Evolutionary conservation across 352 stramenopile species (phyloP), one percentile per base, ranked within the genome.

Genomic region (Phytophthora chlamydospora): DNA sequence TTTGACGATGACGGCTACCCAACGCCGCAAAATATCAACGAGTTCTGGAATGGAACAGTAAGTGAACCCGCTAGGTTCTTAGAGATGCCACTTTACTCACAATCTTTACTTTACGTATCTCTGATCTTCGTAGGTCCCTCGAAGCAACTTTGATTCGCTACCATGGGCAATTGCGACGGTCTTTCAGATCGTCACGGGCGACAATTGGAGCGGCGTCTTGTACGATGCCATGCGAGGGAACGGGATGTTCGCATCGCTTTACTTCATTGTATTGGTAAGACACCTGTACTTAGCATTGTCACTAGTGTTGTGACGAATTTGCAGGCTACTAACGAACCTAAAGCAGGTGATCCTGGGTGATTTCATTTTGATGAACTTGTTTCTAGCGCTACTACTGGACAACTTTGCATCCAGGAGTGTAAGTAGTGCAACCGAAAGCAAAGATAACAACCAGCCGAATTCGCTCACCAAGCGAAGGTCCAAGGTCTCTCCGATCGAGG

Each of bases 161-260:
- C 62, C 85, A 14, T 86, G 73, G 74, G 78, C 85, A 0, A 49
- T 82, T 14, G 68, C 90, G 5, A 96, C 90, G 0, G 87, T 97
- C 0, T 97, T 98, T 58, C 85, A 98, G 68, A 73, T 98, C 41
- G 90, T 98, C 33, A 91, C 91, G 13, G 90, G 90, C 6, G 94
- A 98, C 35, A 96, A 98, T 70, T 98, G 90, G 91, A 97, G 97
- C 66, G 66, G 69, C 34, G 75, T 98, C 40, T 95, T 98, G 90
- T 97, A 98, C 63, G 86, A 97, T 64, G 81, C 65, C 6, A 95
- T 94, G 58, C 83, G 84, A 10, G 76, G 75, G 14, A 92, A 85
- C 51, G 76, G 75, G 7, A 73, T 75, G 42, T 45, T 43, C 4
- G 69, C 76, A 3, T 76, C 68, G 7, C 17, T 93, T 32, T 98